These are phyloP conservation scores for Alternaria atra DNA, from an alignment of 2,329 filamentous ascomycete species.

Conservation along the genomic window DNA sequence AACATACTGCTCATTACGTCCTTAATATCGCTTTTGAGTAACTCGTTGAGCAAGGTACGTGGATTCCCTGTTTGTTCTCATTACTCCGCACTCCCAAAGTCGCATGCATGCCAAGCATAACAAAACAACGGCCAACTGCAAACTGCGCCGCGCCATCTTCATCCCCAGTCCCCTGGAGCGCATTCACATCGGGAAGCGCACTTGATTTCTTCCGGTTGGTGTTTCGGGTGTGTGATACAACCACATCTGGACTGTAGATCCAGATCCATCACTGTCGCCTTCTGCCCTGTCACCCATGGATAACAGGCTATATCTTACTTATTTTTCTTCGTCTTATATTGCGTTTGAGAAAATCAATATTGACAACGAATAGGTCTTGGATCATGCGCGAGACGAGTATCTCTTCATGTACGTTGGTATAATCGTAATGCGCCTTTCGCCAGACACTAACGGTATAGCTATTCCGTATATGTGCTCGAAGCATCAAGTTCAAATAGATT, in stretches of 20 bases:
- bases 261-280: conserved; percentile 2
- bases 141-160: conserved; percentile 32
- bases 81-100: conserved; percentile 12
- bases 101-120: conserved; percentile 27
- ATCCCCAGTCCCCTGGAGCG: conserved; percentile 17
- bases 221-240: conserved; percentile 12
- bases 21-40: conserved; percentile 79
- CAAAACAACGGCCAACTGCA: conserved; percentile 21
- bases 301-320: background rate
- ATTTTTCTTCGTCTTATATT: background rate
- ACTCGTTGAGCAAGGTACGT: conserved; percentile 71
- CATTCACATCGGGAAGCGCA: background rate
- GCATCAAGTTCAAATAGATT: conserved; percentile 59
- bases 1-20: conserved; percentile 82
- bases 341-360: conserved; percentile 45
- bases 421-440: conserved; percentile 35
- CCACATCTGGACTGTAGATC: conserved; percentile 7
- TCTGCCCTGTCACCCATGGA: background rate
- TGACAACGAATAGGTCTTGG: conserved; percentile 61
- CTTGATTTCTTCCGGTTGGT: conserved; percentile 6
- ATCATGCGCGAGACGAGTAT: conserved; percentile 76
- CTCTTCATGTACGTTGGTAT: conserved; percentile 71
- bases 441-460: conserved; percentile 65
- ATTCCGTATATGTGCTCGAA: conserved; percentile 65
- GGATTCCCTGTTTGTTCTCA: conserved; percentile 29